Conservation (phyloP, 2,329 filamentous ascomycete species). For the Nemania sp. region DNA sequence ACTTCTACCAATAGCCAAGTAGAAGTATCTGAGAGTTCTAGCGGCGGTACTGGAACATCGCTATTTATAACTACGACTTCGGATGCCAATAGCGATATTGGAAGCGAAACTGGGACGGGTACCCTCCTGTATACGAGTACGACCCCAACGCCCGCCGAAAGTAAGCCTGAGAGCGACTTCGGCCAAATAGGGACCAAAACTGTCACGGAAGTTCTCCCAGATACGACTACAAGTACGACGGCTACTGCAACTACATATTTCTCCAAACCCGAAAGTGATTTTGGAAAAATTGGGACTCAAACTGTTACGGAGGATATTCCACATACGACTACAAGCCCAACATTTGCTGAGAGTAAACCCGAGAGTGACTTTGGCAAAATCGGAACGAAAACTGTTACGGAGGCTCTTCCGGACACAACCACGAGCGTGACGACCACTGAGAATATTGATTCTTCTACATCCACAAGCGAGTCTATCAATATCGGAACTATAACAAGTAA, state of each 20-base stretch:
- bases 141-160: no score
- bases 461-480: not conserved
- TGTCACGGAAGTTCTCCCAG: not conserved
- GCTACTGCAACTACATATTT: no score
- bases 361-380: slow-evolving; percentile 8
- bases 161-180: no score
- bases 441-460: not conserved
- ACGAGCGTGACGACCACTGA: not conserved
- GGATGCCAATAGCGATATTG: not conserved
- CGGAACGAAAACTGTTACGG: slow-evolving; percentile 13
- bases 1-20: not conserved
- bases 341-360: not conserved
- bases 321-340: not conserved
- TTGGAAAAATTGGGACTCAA: not conserved
- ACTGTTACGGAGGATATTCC: slow-evolving; percentile 2
- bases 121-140: no score
- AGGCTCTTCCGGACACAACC: not conserved
- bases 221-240: not conserved
- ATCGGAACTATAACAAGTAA: slow-evolving; percentile 5
- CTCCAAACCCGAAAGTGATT: slow-evolving; percentile 8
- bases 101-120: no score
- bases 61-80: no score
- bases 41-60: no score
- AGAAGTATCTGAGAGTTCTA: no score
- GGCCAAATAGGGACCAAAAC: not conserved